Base-by-base conservation (phyloP, 2,329 filamentous ascomycete species). In the Westerdykella sp. region DNA sequence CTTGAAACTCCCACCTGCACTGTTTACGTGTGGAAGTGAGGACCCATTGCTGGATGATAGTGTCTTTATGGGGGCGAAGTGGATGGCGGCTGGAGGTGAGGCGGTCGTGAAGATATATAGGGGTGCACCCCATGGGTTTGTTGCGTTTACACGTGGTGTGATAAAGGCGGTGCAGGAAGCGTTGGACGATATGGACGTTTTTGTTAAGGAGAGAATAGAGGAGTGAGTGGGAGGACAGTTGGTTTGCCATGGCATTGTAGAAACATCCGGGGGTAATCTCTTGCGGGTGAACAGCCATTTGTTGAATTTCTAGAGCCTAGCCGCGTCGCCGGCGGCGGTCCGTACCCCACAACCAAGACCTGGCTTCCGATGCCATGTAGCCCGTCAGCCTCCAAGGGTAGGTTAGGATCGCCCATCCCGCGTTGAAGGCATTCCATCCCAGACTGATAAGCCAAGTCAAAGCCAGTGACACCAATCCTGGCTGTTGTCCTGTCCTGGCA, bases 101-200 rank as follows among this genome's bases (percentile, higher is more conserved):
- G 67, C 69, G 1, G 61, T 77, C 2, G 60, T 78, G 2, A 80
- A 74, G 60, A 63, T 79, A 13, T 77, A 72, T 54, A 70, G 71
- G n/a, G 76, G 77, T 0, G 74, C 71, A 7, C 67, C 74, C 14
- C 78, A 80, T 66, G 75, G 70, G 16, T 80, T 77, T 48, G 70
- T 70, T 40, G 60, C 59, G 47, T 71, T 71, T 59, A 60, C 65
- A 9, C 54, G 62, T 1, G 66, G 63, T 0, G 55, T 55, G 21
- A 59, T 62, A 6, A 59, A 63, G 51, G 62, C 56, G 18, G 66
- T 67, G 5, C 59, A 69, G 45, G 59, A 67, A 40, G 66, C 55
- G 12, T 41, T 72, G 46, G 59, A 65, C 41, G 69, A 70, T 47
- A 70, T 66, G 11, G 63, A 57, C 21, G 52, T 47, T 9, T 73